phyloP scores from a whole-genome alignment of 2,329 filamentous ascomycete genomes.

The Pseudocercospora eumusae region DNA sequence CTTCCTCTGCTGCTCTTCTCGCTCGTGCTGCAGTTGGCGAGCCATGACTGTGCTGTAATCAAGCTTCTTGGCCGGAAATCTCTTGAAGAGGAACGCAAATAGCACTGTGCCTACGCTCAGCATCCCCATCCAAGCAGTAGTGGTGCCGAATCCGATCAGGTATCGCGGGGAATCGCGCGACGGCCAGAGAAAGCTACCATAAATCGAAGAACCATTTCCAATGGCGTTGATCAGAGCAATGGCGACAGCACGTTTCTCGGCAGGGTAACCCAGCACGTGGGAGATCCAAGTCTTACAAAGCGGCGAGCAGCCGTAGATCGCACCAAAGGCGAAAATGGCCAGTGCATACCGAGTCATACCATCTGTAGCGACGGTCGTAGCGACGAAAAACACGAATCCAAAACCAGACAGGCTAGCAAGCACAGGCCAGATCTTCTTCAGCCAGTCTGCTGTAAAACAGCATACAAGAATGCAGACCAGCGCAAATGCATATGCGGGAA shows the following conservation, averaged over 20 bases:
- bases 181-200: slow-evolving; percentile 17
- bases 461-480: slow-evolving; percentile 3
- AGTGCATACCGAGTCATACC: neutral
- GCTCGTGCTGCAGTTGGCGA: neutral
- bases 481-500: slow-evolving; percentile 3
- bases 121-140: slow-evolving; percentile 9
- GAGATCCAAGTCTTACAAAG: slow-evolving; percentile 1
- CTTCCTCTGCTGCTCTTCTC: slow-evolving; percentile 6
- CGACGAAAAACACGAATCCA: slow-evolving; percentile 4
- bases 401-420: slow-evolving; percentile 2
- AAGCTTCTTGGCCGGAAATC: neutral
- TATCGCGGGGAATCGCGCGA: slow-evolving; percentile 1
- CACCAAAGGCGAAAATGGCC: slow-evolving; percentile 1
- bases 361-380: neutral
- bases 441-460: slow-evolving; percentile 1
- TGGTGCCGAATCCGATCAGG: slow-evolving; percentile 3
- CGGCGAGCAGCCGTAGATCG: slow-evolving; percentile 5
- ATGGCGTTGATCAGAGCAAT: slow-evolving; percentile 22
- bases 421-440: slow-evolving; percentile 6
- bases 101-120: neutral
- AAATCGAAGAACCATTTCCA: slow-evolving; percentile 40
- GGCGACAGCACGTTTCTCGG: slow-evolving; percentile 5
- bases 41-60: neutral
- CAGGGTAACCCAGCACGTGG: neutral
- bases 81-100: slow-evolving; percentile 2